Evolutionary conservation across 768 basidiomycete species (phyloP), one percentile per base, ranked within the genome.

Genomic region (Suillus variegatus): DNA sequence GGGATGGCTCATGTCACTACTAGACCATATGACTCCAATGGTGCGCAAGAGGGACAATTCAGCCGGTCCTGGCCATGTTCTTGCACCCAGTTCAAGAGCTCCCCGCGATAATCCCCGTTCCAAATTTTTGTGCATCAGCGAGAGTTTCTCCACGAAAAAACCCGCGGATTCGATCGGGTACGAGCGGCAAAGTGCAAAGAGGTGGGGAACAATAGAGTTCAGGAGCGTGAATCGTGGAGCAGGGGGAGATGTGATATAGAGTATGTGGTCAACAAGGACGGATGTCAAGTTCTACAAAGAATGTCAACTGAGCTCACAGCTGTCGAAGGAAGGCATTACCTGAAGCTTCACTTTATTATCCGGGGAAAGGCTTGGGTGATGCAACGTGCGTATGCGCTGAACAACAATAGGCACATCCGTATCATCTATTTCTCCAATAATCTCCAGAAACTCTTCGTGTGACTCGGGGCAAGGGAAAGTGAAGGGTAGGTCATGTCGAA

Each of bases 281-380:
- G 82, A 84, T 12, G 86, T 83, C 66, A 99, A 80, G 6, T 82
- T 82, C 94, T 97, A 72, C 10, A 64, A 60, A 54, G 41, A 55
- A 54, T 41, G n/a, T 60, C 47, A 65, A 38, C 22, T 20, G 13
- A 67, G 28, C 62, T 10, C 18, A 62, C 35, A 40, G 57, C 22
- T 41, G 32, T 64, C 47, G 28, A 54, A 16, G n/a, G 3, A 20
- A 32, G 43, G 74, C 83, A 25, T 60, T 67, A 94, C 96, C 86
- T 97, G 94, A 25, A 99, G 81, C 78, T 93, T 97, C 74, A 86
- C 84, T 73, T 95, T 97, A 81, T 99, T 99, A 22, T 93, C 95
- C 22, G 90, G 86, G 1, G 86, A 89, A n/a, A 99, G 81, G 72
- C 94, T 97, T 1, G 96, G 92, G 73, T 99, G 97, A 73, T 97